phyloP scores from a whole-genome alignment of 2,329 filamentous ascomycete genomes.

The Curvularia hawaiiensis region DNA sequence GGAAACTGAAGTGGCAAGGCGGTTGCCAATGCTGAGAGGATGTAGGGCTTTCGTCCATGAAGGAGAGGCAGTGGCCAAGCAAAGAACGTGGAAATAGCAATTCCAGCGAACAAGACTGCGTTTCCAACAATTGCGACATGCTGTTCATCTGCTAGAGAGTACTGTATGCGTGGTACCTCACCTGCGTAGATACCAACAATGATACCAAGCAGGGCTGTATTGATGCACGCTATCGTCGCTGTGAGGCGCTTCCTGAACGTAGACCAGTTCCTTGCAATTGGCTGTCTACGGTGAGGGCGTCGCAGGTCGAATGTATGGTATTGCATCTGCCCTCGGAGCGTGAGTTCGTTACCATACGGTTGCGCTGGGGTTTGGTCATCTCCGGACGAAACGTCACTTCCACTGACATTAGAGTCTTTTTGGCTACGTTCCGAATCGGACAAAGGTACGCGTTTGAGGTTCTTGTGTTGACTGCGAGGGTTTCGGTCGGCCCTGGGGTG shows the following conservation, averaged over 20 bases:
- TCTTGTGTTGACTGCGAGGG: constrained; percentile 17
- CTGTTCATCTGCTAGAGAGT: constrained; percentile 71
- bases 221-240: constrained; percentile 72
- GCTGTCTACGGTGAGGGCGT: constrained; percentile 61
- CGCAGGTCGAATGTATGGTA: constrained; percentile 50
- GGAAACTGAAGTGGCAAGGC: constrained; percentile 77
- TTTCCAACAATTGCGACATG: constrained; percentile 75
- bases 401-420: constrained; percentile 19
- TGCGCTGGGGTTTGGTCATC: constrained; percentile 21
- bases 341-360: constrained; percentile 27
- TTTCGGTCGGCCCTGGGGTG: constrained; percentile 12
- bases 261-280: constrained; percentile 76
- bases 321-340: constrained; percentile 28
- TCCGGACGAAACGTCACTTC: constrained; percentile 24
- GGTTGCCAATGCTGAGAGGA: constrained; percentile 69
- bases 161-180: constrained; percentile 78
- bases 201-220: constrained; percentile 72
- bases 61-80: constrained; percentile 76
- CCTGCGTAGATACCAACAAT: constrained; percentile 77
- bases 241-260: constrained; percentile 69
- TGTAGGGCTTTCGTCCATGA: constrained; percentile 78
- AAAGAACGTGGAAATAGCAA: constrained; percentile 72
- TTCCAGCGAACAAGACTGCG: constrained; percentile 71
- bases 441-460: constrained; percentile 13
- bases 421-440: constrained; percentile 5